Evolutionary conservation across 345 rosid genomes (phyloP).

Genomic region (Ricinus communis): DNA sequence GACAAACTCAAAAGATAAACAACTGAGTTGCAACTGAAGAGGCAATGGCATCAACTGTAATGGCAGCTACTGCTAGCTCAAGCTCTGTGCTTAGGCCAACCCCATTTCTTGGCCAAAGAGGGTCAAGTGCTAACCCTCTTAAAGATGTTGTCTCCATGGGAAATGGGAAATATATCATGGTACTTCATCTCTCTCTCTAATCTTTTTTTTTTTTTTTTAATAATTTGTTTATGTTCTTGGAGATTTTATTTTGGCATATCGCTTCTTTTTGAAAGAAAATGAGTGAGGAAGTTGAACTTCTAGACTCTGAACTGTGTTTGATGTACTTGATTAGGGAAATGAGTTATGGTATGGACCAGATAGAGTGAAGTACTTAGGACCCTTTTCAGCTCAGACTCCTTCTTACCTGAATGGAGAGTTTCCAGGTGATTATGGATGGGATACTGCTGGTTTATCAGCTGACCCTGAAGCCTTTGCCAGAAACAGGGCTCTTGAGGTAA

Average conservation of each 20-base stretch:
- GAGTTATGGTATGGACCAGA: conserved; percentile 96
- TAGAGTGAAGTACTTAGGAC: conserved; percentile 94
- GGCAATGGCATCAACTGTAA: conserved; percentile 54
- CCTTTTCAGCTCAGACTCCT: conserved; percentile 94
- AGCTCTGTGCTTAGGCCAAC: conserved; percentile 60
- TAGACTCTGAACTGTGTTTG: neutral
- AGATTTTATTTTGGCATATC: too few species aligned
- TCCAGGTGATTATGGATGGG: conserved; percentile 98
- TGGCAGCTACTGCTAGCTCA: conserved; percentile 57
- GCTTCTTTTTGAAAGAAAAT: too few species aligned
- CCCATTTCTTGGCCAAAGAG: conserved; percentile 70
- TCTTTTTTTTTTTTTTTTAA: too few species aligned
- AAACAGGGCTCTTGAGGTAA: conserved; percentile 97
- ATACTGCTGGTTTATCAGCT: conserved; percentile 92
- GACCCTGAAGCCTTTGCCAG: conserved; percentile 94
- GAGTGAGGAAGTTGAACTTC: too few species aligned
- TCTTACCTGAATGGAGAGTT: conserved; percentile 88
- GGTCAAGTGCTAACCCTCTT: conserved; percentile 56
- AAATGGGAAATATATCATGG: conserved; percentile 73
- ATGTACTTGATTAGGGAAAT: conserved; percentile 47
- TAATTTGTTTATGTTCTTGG: too few species aligned
- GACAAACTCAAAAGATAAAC: neutral
- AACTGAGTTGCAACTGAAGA: neutral
- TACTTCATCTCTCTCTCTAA: conserved; percentile 13
- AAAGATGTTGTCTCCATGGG: conserved; percentile 70